Conservation (phyloP, 2,329 filamentous ascomycete genomes). For the Xylariaceae sp. region DNA sequence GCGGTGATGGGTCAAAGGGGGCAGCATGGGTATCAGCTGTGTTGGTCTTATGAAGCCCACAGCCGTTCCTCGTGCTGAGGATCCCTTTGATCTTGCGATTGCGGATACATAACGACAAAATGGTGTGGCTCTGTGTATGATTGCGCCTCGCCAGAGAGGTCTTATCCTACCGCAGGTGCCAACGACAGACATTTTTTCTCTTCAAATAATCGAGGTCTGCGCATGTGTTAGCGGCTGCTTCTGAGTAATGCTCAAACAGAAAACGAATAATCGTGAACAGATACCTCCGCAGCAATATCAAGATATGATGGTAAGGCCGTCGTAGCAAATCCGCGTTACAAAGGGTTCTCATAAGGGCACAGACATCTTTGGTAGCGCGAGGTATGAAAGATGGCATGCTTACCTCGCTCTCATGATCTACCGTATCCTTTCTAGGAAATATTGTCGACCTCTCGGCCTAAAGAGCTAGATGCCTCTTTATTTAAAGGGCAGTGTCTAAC, state of each 20-base stretch:
- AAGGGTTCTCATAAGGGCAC: background rate
- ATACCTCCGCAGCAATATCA: background rate
- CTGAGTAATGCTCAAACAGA: background rate
- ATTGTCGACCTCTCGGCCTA: background rate
- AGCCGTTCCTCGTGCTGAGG: slow-evolving; percentile 10
- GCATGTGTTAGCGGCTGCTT: slow-evolving; percentile 3
- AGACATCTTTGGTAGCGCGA: background rate
- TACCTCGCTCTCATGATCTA: slow-evolving; percentile 5
- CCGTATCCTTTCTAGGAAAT: background rate
- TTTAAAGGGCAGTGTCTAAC: background rate
- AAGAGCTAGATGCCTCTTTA: background rate
- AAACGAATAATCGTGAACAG: background rate
- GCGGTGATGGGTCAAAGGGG: slow-evolving; percentile 8
- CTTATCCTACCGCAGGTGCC: slow-evolving; percentile 6
- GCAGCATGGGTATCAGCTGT: slow-evolving; percentile 12
- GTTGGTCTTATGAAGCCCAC: slow-evolving; percentile 20
- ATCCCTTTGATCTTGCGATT: slow-evolving; percentile 7
- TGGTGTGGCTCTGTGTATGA: slow-evolving; percentile 4
- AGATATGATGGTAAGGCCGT: background rate
- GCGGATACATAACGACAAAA: slow-evolving; percentile 10
- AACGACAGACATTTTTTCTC: slow-evolving; percentile 9
- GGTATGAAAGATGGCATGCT: background rate
- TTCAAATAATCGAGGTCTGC: background rate
- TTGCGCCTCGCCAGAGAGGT: slow-evolving; percentile 2
- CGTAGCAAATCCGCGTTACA: background rate